Percentiles rank a stretch among this genome's conserved stretches.
Evolutionary conservation across 78 protist species (phyloP).

Genomic region (Salpingoeca rosetta): DNA sequence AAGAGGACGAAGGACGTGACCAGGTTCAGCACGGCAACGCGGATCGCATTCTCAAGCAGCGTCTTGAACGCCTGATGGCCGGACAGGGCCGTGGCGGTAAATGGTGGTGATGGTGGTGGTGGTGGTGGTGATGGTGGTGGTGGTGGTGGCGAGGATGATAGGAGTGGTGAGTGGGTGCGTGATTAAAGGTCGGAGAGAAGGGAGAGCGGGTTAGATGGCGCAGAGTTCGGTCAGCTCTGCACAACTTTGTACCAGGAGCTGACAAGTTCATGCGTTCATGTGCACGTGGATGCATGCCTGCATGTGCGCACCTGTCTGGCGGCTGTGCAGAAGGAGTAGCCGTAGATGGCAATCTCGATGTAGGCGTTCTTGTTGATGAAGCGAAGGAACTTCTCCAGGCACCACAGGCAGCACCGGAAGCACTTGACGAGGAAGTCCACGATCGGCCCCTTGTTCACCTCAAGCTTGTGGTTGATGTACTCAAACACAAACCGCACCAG

Average conservation of each 20-base stretch:
- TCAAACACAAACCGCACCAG: slow-evolving; percentile 25
- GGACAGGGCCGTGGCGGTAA: too few species aligned
- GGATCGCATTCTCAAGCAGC: slow-evolving; percentile 26
- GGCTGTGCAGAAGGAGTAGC: slow-evolving; percentile 28
- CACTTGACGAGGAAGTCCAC: not conserved
- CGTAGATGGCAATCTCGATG: slow-evolving; percentile 45
- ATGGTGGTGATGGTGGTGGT: too few species aligned
- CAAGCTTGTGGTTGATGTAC: not conserved
- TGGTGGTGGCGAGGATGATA: too few species aligned
- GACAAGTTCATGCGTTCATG: too few species aligned
- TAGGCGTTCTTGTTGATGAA: slow-evolving; percentile 59
- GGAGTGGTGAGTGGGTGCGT: too few species aligned
- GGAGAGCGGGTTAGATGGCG: too few species aligned
- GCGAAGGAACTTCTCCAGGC: slow-evolving; percentile 45
- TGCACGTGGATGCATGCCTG: too few species aligned
- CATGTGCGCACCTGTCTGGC: slow-evolving; percentile 6
- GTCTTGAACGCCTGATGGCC: slow-evolving; percentile 27
- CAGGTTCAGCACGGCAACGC: slow-evolving; percentile 25
- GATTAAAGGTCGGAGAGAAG: too few species aligned
- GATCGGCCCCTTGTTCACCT: not conserved
- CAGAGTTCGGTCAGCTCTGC: too few species aligned
- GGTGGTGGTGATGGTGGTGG: too few species aligned
- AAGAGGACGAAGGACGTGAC: slow-evolving; percentile 25
- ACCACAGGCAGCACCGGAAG: slow-evolving; percentile 3
- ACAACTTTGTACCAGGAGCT: too few species aligned